A percentile compares a stretch with the other conserved stretches of the same genome.
These are phyloP conservation scores for Leccinum boreale DNA, from an alignment of 768 basidiomycete species.

Conservation along the genomic window DNA sequence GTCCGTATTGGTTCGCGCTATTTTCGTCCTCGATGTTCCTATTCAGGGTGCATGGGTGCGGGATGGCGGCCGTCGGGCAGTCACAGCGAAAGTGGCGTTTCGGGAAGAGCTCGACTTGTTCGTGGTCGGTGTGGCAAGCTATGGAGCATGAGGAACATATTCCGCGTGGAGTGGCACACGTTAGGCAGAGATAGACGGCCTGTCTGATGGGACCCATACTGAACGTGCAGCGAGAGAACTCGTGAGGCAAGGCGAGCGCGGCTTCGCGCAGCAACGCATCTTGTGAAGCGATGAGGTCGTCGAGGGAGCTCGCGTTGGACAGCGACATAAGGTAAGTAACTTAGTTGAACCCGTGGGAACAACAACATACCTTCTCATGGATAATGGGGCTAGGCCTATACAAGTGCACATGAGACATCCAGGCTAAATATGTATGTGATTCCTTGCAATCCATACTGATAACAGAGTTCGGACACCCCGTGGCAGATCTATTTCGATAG, in stretches of 20 bases:
- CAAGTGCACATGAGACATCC: slow-evolving; percentile 16
- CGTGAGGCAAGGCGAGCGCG: slow-evolving; percentile 52
- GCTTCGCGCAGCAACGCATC: slow-evolving; percentile 32
- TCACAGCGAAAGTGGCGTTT: slow-evolving; percentile 83
- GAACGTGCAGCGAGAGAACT: slow-evolving; percentile 69
- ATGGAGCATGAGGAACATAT: slow-evolving; percentile 83
- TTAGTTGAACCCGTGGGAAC: no score
- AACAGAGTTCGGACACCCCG: no score
- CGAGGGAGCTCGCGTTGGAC: slow-evolving; percentile 18
- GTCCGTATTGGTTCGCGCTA: slow-evolving; percentile 59
- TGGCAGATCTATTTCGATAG: no score
- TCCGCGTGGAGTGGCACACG: slow-evolving; percentile 65
- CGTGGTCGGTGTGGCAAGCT: slow-evolving; percentile 83
- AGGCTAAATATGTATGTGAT: no score
- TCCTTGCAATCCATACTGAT: no score
- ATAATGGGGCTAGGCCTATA: no score
- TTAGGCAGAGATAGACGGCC: slow-evolving; percentile 77
- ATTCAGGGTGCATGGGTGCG: slow-evolving; percentile 65
- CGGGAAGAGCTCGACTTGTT: slow-evolving; percentile 84
- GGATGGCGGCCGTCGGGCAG: slow-evolving; percentile 66
- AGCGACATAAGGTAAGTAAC: neutral
- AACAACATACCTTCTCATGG: no score
- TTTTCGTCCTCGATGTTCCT: slow-evolving; percentile 52
- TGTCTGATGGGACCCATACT: slow-evolving; percentile 61
- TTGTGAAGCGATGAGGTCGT: slow-evolving; percentile 26